Evolutionary conservation across 116 monocot species (phyloP), one percentile per base, ranked within the genome.

Genomic region (Iris pallida): DNA sequence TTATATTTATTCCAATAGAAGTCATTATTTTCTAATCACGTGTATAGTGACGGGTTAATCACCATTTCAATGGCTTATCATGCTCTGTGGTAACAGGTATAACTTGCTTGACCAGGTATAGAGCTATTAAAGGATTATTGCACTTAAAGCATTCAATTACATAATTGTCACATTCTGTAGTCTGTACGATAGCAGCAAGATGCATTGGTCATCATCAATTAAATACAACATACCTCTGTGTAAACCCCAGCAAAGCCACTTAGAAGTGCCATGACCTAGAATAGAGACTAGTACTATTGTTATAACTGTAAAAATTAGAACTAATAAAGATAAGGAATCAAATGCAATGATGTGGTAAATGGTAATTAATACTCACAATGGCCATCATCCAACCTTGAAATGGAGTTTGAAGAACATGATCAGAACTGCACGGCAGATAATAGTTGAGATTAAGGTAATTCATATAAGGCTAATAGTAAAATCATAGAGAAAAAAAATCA

Each of bases 231-330:
- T 64, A 95, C 95, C 86, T 95, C 95, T 52, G 95, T 95, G 68
- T 95, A 95, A 63, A 95, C 95, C 43, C 95, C 95, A 58, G 95
- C 95, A 80, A 95, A 86, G 55, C 95, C 95, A 84, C 95, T 95
- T 64, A 95, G 73, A 57, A 95, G 88, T 72, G 95, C 95, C 95
- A 95, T 95, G 59, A 95, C 73, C 95, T 95, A 76, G 14, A 66
- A 75, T 43, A 76, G 11, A 55, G 6, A 61, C 30, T 1, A 30
- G 3, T 30, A 30, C 3, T 0, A 30, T 3, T 30, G 30, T 30
- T 0, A 30, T 30, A 30, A 30, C 30, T 30, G 3, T 3, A 30
- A 30, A 30, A 30, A 1, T 30, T 30, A 30, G 30, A 30, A 30
- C 2, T 30, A 30, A 30, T 30, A 30, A 30, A 30, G 0, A 30